Conservation (phyloP, 73 alveolate species). For the Stentor roeselii region DNA sequence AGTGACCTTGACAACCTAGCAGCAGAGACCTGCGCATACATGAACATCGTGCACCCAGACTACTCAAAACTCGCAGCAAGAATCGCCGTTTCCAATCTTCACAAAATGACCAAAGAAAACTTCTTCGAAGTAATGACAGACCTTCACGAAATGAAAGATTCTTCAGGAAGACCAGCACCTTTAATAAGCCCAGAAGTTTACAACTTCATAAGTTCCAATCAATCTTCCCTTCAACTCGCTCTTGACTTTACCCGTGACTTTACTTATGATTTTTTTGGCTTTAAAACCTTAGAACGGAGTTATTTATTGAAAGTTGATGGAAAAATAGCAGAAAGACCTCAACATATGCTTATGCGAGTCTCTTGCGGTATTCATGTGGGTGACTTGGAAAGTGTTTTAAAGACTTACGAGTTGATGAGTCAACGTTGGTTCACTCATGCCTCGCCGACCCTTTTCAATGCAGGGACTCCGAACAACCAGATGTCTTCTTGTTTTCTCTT, state of each 20-base stretch:
- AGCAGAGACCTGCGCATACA: slow-evolving; percentile 75
- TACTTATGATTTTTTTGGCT: slow-evolving; percentile 92
- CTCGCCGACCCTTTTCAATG: slow-evolving; percentile 93
- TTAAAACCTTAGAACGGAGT: slow-evolving; percentile 92
- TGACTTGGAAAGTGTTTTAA: slow-evolving; percentile 58
- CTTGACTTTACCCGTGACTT: slow-evolving; percentile 69
- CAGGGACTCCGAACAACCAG: slow-evolving; percentile 91
- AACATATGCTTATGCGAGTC: slow-evolving; percentile 74
- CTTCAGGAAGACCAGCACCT: slow-evolving; percentile 60
- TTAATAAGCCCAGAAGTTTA: slow-evolving; percentile 69
- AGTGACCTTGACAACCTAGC: slow-evolving; percentile 81
- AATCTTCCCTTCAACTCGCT: slow-evolving; percentile 58
- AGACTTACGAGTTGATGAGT: slow-evolving; percentile 74
- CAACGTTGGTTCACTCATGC: slow-evolving; percentile 91
- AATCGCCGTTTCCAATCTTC: slow-evolving; percentile 86
- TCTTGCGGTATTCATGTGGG: slow-evolving; percentile 65
- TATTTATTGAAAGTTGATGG: slow-evolving; percentile 40
- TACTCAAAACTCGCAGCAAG: slow-evolving; percentile 91
- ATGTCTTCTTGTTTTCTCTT: slow-evolving; percentile 79
- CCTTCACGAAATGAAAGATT: slow-evolving; percentile 22
- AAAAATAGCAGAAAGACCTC: slow-evolving; percentile 86
- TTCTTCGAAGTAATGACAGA: slow-evolving; percentile 32
- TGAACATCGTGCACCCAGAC: slow-evolving; percentile 74
- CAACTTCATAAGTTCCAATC: slow-evolving; percentile 43
- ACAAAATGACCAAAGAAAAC: slow-evolving; percentile 78